These are phyloP conservation scores for Wickerhamomyces kurtzmanii DNA, from an alignment of 805 yeast genomes.

Conservation along the genomic window DNA sequence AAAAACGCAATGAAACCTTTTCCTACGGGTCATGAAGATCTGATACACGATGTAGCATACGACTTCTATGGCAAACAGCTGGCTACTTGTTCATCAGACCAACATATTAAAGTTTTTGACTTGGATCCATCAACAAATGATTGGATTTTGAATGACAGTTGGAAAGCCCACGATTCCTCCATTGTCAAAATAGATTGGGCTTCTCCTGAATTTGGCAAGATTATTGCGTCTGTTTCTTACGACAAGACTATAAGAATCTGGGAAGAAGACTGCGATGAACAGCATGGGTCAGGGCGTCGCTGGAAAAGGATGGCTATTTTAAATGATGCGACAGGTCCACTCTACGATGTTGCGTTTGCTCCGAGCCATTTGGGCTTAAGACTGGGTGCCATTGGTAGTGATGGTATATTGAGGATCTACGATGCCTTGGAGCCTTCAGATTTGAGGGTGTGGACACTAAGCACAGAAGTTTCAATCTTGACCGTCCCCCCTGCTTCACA, in stretches of 20 bases:
- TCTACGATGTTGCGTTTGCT: conserved; percentile 85
- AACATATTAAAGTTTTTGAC: conserved; percentile 84
- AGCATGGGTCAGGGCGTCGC: conserved; percentile 67
- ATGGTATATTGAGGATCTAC: conserved; percentile 76
- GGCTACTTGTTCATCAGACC: conserved; percentile 94
- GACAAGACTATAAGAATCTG: conserved; percentile 85
- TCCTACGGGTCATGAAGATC: conserved; percentile 86
- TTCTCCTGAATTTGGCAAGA: conserved; percentile 84
- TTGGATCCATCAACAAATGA: conserved; percentile 52
- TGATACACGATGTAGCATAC: conserved; percentile 82
- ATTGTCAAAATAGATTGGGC: conserved; percentile 86
- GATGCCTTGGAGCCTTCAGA: conserved; percentile 90
- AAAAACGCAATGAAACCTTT: conserved; percentile 58
- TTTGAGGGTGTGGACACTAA: conserved; percentile 69
- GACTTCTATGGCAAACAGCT: conserved; percentile 88
- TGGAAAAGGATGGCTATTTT: conserved; percentile 73
- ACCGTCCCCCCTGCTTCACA: conserved; percentile 68
- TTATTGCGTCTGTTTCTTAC: conserved; percentile 80
- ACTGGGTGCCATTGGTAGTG: conserved; percentile 81
- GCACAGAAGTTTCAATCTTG: conserved; percentile 60
- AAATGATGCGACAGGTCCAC: conserved; percentile 81
- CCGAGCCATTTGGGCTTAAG: conserved; percentile 77
- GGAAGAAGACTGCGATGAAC: conserved; percentile 82
- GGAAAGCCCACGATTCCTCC: conserved; percentile 93
- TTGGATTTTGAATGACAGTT: conserved; percentile 81